Conservation (phyloP, 768 basidiomycete genomes). For the Coprinopsis sp. region DNA sequence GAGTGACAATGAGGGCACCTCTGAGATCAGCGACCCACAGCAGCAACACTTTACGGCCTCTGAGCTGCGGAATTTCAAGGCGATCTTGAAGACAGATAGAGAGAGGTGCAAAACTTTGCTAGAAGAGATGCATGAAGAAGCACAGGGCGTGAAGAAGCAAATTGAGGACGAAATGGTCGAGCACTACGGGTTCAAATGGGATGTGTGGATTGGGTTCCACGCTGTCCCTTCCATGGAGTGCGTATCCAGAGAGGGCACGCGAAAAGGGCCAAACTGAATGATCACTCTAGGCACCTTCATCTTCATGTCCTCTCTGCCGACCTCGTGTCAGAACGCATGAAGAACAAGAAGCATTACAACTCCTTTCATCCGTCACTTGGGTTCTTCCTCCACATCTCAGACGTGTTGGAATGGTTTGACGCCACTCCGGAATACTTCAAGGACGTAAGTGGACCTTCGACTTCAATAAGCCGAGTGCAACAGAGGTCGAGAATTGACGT, state of each 20-base stretch:
- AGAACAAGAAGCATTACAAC: constrained; percentile 89
- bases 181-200: constrained; percentile 72
- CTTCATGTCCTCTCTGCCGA: constrained; percentile 84
- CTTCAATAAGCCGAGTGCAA: neutral
- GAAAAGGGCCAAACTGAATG: neutral
- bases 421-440: constrained; percentile 46
- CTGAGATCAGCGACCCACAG: too few relatives aligned
- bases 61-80: constrained; percentile 50
- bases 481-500: too few relatives aligned
- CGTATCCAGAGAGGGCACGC: constrained; percentile 22
- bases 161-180: constrained; percentile 78
- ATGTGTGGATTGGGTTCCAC: constrained; percentile 81
- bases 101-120: constrained; percentile 52
- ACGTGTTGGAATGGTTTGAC: constrained; percentile 82
- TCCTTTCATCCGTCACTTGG: constrained; percentile 82
- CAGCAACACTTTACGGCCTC: constrained; percentile 19
- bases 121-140: constrained; percentile 48
- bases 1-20: constrained; percentile 19
- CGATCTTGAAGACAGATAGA: constrained; percentile 53
- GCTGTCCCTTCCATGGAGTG: constrained; percentile 83
- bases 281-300: constrained; percentile 74
- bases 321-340: constrained; percentile 62
- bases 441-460: constrained; percentile 8
- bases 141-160: constrained; percentile 48
- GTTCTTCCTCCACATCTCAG: constrained; percentile 75